phyloP scores from a whole-genome alignment of 1,139 yeast genomes.

The Scheffersomyces lignicola region DNA sequence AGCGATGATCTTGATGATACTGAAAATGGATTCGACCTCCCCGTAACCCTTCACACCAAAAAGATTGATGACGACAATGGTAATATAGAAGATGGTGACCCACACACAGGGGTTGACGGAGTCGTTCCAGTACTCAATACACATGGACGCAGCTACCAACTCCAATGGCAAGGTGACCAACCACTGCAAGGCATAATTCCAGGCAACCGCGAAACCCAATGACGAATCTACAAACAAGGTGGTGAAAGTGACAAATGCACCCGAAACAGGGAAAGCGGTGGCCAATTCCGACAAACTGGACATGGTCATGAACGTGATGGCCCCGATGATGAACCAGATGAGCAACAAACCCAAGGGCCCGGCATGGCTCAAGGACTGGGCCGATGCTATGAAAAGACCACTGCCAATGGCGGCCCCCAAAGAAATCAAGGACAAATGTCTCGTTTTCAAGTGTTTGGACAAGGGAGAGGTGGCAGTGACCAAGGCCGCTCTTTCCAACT shows the following conservation, averaged over 20 bases:
- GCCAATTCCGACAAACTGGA: conserved; percentile 40
- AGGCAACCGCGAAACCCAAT: conserved; percentile 42
- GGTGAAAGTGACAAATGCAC: conserved; percentile 40
- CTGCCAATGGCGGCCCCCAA: conserved; percentile 45
- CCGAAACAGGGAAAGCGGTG: conserved; percentile 40
- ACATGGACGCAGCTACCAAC: conserved; percentile 39
- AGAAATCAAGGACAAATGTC: conserved; percentile 45
- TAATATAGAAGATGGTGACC: conserved; percentile 31
- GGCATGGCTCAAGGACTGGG: conserved; percentile 30
- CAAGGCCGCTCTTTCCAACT: conserved; percentile 33
- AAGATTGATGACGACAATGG: conserved; percentile 28
- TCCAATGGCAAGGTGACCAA: conserved; percentile 39
- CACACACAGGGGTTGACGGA: conserved; percentile 29
- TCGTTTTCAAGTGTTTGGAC: conserved; percentile 32
- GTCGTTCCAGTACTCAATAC: conserved; percentile 31
- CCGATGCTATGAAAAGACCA: conserved; percentile 41
- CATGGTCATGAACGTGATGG: conserved; percentile 33
- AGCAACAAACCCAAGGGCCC: conserved; percentile 39
- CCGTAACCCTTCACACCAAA: conserved; percentile 41
- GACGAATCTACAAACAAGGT: conserved; percentile 37
- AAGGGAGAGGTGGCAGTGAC: conserved; percentile 32
- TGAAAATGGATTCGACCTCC: conserved; percentile 33
- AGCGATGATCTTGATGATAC: conserved; percentile 31
- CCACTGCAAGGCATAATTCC: conserved; percentile 46
- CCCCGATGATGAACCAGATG: conserved; percentile 33